Conservation (phyloP, 805 yeast genomes). For the Candida sonorensis region DNA sequence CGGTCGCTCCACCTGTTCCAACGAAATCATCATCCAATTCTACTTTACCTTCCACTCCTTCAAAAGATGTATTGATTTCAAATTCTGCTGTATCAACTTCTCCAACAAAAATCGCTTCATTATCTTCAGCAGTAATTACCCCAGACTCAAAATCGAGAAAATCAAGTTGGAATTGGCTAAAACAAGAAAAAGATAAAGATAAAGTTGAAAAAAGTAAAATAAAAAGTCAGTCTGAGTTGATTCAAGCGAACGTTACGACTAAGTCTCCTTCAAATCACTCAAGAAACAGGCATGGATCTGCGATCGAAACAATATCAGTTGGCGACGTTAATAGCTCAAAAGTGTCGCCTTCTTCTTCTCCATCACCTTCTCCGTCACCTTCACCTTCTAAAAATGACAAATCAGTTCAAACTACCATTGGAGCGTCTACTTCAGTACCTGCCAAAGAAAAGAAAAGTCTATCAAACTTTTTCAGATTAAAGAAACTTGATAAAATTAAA, state of each 20-base stretch:
- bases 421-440: too few species aligned
- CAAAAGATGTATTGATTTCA: too few species aligned
- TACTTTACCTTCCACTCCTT: too few species aligned
- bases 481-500: slow-evolving; percentile 17
- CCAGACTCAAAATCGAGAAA: slow-evolving; percentile 3
- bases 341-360: too few species aligned
- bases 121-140: background rate
- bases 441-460: slow-evolving; percentile 13
- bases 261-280: slow-evolving; percentile 19
- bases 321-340: too few species aligned
- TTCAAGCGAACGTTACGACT: too few species aligned
- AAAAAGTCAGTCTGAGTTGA: too few species aligned
- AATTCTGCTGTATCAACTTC: too few species aligned
- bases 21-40: too few species aligned
- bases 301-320: slow-evolving; percentile 5
- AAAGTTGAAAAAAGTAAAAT: too few species aligned
- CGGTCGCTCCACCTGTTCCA: too few species aligned
- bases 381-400: slow-evolving; percentile 8
- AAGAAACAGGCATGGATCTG: slow-evolving; percentile 24
- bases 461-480: slow-evolving; percentile 22
- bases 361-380: slow-evolving; percentile 3
- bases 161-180: slow-evolving; percentile 12
- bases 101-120: too few species aligned
- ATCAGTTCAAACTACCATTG: background rate
- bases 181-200: slow-evolving; percentile 3